Evolutionary conservation across 805 yeast species (phyloP).

Genomic region (Sugiyamaella marilandica): DNA sequence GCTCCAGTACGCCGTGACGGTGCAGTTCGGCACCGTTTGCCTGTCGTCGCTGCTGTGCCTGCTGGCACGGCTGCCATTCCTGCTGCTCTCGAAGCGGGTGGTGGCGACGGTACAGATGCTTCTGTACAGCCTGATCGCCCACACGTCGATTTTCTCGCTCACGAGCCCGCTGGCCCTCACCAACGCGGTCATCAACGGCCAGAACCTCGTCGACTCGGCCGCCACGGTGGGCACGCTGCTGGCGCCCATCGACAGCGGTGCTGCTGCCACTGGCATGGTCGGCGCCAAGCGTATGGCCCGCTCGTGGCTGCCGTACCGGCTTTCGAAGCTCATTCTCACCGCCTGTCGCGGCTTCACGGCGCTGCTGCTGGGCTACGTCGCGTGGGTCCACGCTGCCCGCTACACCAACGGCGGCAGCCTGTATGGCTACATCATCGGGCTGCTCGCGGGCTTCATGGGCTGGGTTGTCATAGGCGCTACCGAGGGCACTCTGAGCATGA

Average conservation of each 20-base stretch:
- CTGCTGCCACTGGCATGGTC: background rate
- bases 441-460: constrained; percentile 37
- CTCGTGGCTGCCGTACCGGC: constrained; percentile 33
- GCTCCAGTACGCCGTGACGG: constrained; percentile 26
- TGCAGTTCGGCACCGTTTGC: constrained; percentile 36
- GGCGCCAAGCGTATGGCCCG: constrained; percentile 7
- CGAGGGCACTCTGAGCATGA: constrained; percentile 38
- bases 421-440: constrained; percentile 38
- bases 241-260: background rate
- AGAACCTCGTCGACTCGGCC: constrained; percentile 33
- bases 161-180: constrained; percentile 37
- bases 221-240: constrained; percentile 22
- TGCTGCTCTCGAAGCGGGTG: constrained; percentile 32
- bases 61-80: constrained; percentile 33
- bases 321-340: constrained; percentile 35
- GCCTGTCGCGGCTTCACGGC: constrained; percentile 37
- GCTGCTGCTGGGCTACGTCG: constrained; percentile 33
- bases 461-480: constrained; percentile 42
- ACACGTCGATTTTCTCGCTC: constrained; percentile 28
- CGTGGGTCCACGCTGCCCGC: constrained; percentile 39
- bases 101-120: constrained; percentile 24
- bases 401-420: constrained; percentile 31
- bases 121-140: constrained; percentile 23
- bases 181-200: constrained; percentile 33
- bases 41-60: constrained; percentile 30